Evolutionary conservation across 208 protist genomes (phyloP), one percentile per base, ranked within the genome.

Genomic region (Acanthamoeba quina): DNA sequence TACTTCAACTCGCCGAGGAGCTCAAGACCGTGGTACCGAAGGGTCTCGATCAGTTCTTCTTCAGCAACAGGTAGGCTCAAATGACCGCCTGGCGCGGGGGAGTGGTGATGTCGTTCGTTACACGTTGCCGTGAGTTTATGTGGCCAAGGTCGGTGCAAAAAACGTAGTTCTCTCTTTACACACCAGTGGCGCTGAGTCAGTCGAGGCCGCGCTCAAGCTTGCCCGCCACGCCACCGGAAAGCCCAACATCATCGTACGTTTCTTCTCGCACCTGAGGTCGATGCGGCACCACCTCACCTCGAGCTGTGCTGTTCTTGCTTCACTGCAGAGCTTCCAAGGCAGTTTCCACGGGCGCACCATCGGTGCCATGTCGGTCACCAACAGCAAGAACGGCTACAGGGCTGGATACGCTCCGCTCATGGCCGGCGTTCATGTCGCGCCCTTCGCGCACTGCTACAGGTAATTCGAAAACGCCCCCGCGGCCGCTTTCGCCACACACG

Each of bases 331-430:
- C 56, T 91, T 91, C 37, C 85, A 91, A 70, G 62, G 62, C 56
- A 91, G 85, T 56, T 91, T 91, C 41, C 85, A 91, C 41, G 85
- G 85, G 0, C 85, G 85, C 26, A 91, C 85, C 10, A 44, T 91
- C 29, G 85, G 85, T 0, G 95, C 96, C 13, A 94, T 95, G 94
- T 56, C 95, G 37, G 29, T 97, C 15, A 97, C 96, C 72, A 96
- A 96, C 31, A 95, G 90, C 80, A 96, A 96, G 95, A 95, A 44
- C 93, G 83, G 96, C 47, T 96, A 96, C 74, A 52, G 93, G 29
- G 58, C 68, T 29, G 74, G 66, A 70, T 70, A 95, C 41, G 95
- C 88, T 49, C 95, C 95, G 29, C 70, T 90, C 29, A 95, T 96
- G 94, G 44, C 93, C 31, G 94, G 95, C 44, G 94, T 95, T 13